Percentiles rank a stretch among this genome's conserved stretches.
Evolutionary conservation across 768 basidiomycete species (phyloP).

Genomic region (Boletus eberwhitei): DNA sequence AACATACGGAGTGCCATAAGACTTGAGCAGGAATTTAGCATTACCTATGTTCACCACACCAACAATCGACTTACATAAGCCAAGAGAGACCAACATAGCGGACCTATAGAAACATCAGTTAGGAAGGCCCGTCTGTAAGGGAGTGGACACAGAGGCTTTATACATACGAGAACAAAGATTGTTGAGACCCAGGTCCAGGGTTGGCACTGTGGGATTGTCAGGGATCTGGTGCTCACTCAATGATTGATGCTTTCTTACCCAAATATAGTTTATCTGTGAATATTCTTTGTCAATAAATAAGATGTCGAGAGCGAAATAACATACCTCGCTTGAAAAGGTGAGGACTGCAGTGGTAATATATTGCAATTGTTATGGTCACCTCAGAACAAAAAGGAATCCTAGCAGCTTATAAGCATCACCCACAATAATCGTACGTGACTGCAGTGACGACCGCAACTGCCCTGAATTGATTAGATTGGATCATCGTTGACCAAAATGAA

Average conservation of each 20-base stretch:
- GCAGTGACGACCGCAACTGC: neutral
- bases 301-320: neutral
- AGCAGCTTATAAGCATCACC: neutral
- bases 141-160: too few relatives aligned
- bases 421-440: conserved; percentile 10
- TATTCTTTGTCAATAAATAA: neutral
- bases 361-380: neutral
- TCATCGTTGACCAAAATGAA: neutral
- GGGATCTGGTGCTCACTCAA: too few relatives aligned
- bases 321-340: conserved; percentile 5
- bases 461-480: neutral
- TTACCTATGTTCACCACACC: too few relatives aligned
- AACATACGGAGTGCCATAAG: too few relatives aligned
- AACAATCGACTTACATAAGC: too few relatives aligned
- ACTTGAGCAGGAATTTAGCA: too few relatives aligned
- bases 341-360: neutral
- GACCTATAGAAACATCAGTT: too few relatives aligned
- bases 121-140: too few relatives aligned
- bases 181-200: too few relatives aligned
- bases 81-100: too few relatives aligned
- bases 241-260: neutral
- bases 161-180: too few relatives aligned
- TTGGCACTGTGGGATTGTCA: neutral
- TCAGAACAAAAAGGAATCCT: too few relatives aligned
- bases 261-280: conserved; percentile 9